Base-by-base conservation (phyloP, 129 eudicot species). In the Scalesia atractyloides region DNA sequence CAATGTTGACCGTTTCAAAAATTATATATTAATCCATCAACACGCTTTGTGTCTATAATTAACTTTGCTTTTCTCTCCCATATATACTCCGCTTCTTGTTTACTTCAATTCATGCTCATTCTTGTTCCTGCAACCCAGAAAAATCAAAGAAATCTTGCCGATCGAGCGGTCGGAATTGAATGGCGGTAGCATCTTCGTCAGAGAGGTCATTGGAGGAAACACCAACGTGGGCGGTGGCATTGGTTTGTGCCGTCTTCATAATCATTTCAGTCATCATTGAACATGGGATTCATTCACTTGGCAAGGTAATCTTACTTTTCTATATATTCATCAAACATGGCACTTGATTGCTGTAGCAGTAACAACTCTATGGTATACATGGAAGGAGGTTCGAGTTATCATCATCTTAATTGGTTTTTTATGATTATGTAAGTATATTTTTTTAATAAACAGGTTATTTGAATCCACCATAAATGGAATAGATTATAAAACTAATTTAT, bases 161-260 rank as follows among this genome's bases (percentile, higher is more conserved):
- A 36, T 33, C 4, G 37, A 33, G 37, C 37, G 37, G 17, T 46
- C 16, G 44, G 77, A 50, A 50, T 70, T 74, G 17, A 69, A 79
- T 85, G 93, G 95, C 91, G 41, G 81, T 15, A 2, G 80, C 79
- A 4, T 64, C 88, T 0, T 59, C 88, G 3, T 79, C 70, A 0
- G 86, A 88, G 1, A 85, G 85, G 75, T 73, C 91, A 3, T 68
- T 88, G 41, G 82, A 85, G 74, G 77, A 91, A 72, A 91, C 97
- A 52, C 86, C 97, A 8, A 91, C 97, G 11, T 91, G 97, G 97
- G 91, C 96, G 2, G 97, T 91, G 37, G 97, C 97, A 7, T 44
- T 79, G 33, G 92, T 91, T 54, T 91, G 97, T 63, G 85, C 88
- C 1, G 82, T 82, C 41, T 84, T 91, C 62, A 82, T 91, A 1